Evolutionary conservation across 2,329 filamentous ascomycete genomes (phyloP), one percentile per base, ranked within the genome.

Genomic region (Talaromyces sp.): DNA sequence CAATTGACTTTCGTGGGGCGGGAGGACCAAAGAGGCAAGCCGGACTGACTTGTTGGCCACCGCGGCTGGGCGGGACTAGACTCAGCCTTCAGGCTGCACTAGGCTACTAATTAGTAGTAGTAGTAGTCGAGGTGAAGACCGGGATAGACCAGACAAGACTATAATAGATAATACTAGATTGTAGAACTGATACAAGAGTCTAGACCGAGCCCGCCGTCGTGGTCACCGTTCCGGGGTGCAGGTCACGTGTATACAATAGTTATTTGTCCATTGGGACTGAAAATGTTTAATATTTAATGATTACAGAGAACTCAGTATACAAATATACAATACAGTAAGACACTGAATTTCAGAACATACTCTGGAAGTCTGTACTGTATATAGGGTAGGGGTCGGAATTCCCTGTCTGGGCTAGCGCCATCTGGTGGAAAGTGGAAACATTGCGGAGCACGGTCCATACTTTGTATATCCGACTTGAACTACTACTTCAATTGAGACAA

Each of bases 1-100:
- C 7, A 21, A 46, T n/a, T 46, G 17, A 21, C 38, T 43, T 43
- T 14, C 21, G 14, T 12, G 21, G 27, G 32, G 17, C 58, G 58
- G 58, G n/a, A 60, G 4, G 58, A 57, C 58, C 14, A 32, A 60
- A 57, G 31, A 48, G 58, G 58, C 41, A 60, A 60, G 58, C 58
- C 58, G 58, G 58, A 32, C 31, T 32, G 31, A 3, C 0, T 32
- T 32, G 31, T 32, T 32, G 31, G 31, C 31, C 31, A 26, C 48
- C 48, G 12, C 29, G 27, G 31, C 4, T 32, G 12, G 12, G 11
- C 31, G 31, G 31, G 31, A 32, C 31, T 11, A 32, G 31, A 32
- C 10, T 32, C 31, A 12, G 11, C 27, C 27, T 29, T 29, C 27
- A 29, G 27, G 27, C 27, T 29, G 7, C 27, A 29, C 27, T 29